Conservation (phyloP, 371 early-diverging fungal genomes). For the Batrachochytrium dendrobatidis region DNA sequence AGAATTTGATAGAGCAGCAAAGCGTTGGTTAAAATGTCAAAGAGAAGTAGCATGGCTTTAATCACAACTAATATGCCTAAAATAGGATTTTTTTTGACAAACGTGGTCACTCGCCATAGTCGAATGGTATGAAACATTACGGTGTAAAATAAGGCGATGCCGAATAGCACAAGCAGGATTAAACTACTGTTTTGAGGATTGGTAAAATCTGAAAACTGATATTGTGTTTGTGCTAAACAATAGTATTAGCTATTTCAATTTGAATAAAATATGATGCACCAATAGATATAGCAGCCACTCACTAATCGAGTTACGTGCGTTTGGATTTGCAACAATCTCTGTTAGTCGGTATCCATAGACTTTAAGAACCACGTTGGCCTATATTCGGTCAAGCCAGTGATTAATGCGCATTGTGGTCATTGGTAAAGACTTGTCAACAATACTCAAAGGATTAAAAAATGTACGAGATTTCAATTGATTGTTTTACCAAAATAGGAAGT, state of each 20-base stretch:
- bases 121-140: conserved; percentile 17
- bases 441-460: background rate
- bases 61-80: conserved; percentile 11
- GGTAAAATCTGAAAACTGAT: background rate
- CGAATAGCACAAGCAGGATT: conserved; percentile 7
- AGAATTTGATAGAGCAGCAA: conserved; percentile 16
- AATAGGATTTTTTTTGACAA: conserved; percentile 6
- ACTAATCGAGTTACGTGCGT: conserved; percentile 11
- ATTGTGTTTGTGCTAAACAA: background rate
- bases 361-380: conserved; percentile 13
- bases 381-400: background rate
- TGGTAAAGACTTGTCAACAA: background rate
- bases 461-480: background rate
- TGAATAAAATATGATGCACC: background rate
- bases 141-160: conserved; percentile 1
- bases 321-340: conserved; percentile 15
- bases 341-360: conserved; percentile 18
- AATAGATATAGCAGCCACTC: background rate
- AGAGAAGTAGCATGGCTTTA: conserved; percentile 17
- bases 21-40: conserved; percentile 15
- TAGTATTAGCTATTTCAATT: background rate
- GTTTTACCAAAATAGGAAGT: conserved; percentile 8
- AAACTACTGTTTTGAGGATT: conserved; percentile 10
- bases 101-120: background rate
- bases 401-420: background rate